Percentiles rank a stretch among this genome's conserved stretches.
These are phyloP conservation scores for Podaxis sp. DNA, from an alignment of 768 basidiomycete genomes.

Conservation along the genomic window DNA sequence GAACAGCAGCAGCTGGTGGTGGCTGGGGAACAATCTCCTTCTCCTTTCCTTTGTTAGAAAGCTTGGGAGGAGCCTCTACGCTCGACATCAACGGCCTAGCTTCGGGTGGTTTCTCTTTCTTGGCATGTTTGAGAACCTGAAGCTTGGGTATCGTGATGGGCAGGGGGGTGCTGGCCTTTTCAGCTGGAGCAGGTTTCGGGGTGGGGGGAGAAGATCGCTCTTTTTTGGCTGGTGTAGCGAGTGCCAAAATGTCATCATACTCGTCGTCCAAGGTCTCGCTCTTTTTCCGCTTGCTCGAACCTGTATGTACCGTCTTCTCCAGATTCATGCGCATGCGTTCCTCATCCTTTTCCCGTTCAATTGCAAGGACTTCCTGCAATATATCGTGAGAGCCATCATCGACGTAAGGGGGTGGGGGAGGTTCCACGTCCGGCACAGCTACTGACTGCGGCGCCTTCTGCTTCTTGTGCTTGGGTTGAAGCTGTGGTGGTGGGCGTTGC, in stretches of 20 bases:
- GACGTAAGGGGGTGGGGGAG: constrained; percentile 64
- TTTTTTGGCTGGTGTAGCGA: constrained; percentile 65
- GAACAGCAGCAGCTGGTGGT: constrained; percentile 23
- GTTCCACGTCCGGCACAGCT: constrained; percentile 38
- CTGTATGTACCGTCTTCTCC: constrained; percentile 40
- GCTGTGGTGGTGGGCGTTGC: constrained; percentile 33
- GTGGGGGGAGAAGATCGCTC: constrained; percentile 44
- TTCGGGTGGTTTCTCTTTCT: constrained; percentile 44
- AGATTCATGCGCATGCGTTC: constrained; percentile 44
- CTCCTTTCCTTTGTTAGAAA: constrained; percentile 74
- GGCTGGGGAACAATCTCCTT: constrained; percentile 46
- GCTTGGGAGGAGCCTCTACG: constrained; percentile 33
- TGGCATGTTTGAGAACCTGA: constrained; percentile 32
- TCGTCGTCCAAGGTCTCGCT: constrained; percentile 29
- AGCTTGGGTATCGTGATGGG: constrained; percentile 15
- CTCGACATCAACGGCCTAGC: constrained; percentile 16
- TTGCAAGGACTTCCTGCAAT: constrained; percentile 78
- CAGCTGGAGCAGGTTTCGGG: constrained; percentile 20
- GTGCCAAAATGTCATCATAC: constrained; percentile 64
- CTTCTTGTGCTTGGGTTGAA: constrained; percentile 34
- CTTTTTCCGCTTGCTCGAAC: constrained; percentile 61
- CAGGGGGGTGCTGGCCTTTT: constrained; percentile 18
- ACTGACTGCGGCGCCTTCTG: constrained; percentile 33
- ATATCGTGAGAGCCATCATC: constrained; percentile 85
- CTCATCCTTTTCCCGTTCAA: constrained; percentile 67